Evolutionary conservation across 2,329 filamentous ascomycete species (phyloP).

Genomic region (Colletotrichum sp.): DNA sequence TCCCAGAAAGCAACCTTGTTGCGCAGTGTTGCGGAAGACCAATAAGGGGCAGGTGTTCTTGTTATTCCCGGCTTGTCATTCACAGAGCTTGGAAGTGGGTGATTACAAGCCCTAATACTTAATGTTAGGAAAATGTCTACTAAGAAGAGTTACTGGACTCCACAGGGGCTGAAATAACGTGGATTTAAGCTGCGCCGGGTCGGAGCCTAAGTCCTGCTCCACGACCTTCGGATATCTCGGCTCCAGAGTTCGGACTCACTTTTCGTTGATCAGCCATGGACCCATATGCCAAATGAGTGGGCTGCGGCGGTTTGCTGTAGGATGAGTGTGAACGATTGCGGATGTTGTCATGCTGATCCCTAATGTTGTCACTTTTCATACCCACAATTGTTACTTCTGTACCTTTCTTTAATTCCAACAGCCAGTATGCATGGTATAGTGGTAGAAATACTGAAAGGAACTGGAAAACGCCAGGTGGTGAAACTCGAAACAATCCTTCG

Average conservation of each 20-base stretch:
- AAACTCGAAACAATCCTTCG: not conserved
- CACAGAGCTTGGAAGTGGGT: not conserved
- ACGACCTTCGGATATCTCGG: not conserved
- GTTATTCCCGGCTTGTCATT: not conserved
- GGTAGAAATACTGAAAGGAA: not conserved
- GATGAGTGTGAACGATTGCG: not conserved
- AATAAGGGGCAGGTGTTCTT: not conserved
- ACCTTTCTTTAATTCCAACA: not conserved
- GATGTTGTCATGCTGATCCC: not conserved
- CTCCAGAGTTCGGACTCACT: not conserved
- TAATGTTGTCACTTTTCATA: not conserved
- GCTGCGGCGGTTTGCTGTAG: not conserved
- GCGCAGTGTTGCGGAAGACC: not conserved
- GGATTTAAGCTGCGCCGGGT: not conserved
- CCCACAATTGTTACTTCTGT: not conserved
- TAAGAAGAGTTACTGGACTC: not conserved
- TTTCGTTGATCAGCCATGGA: not conserved
- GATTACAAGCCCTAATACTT: accelerated
- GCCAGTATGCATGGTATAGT: not conserved
- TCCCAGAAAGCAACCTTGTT: not conserved
- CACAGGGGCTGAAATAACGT: not conserved
- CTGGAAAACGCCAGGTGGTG: not conserved
- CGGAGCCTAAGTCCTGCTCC: not conserved
- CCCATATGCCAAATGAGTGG: not conserved
- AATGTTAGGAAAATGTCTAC: not conserved